Conservation (phyloP, 23 red algal genomes). For the Gracilaria domingensis region DNA sequence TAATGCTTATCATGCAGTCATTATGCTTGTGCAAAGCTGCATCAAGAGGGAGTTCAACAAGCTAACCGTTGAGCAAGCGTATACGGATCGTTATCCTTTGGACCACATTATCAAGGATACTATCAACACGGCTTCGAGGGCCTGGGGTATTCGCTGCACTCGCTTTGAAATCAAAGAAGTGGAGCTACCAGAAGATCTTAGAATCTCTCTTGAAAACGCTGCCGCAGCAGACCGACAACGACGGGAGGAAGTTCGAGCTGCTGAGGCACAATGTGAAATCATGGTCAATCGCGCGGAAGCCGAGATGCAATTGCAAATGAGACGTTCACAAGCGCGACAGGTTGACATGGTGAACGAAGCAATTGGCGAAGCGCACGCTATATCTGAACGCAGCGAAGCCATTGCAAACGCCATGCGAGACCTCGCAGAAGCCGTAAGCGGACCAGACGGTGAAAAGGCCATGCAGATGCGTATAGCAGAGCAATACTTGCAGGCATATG, state of each 20-base stretch:
- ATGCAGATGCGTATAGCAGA: conserved; percentile 89
- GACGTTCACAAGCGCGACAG: conserved; percentile 81
- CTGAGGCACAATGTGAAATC: conserved; percentile 83
- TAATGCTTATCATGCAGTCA: conserved; percentile 79
- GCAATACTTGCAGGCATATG: conserved; percentile 86
- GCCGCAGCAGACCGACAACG: conserved; percentile 89
- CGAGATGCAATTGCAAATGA: conserved; percentile 81
- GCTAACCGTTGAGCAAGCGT: conserved; percentile 88
- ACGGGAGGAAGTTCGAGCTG: conserved; percentile 82
- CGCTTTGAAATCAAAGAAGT: conserved; percentile 94
- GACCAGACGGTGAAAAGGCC: conserved; percentile 72
- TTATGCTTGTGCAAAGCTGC: conserved; percentile 81
- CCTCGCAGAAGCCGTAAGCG: conserved; percentile 58
- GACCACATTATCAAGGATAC: conserved; percentile 72
- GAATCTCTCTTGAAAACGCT: conserved; percentile 87
- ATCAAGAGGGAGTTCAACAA: conserved; percentile 88
- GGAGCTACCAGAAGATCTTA: conserved; percentile 83
- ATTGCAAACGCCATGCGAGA: conserved; percentile 79
- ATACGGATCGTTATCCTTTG: conserved; percentile 77
- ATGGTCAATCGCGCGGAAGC: conserved; percentile 93
- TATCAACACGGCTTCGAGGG: conserved; percentile 80
- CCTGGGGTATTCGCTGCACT: conserved; percentile 92
- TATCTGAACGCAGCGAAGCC: conserved; percentile 71
- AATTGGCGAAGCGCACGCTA: conserved; percentile 91
- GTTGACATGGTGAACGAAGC: conserved; percentile 91